Percentiles rank a stretch among this genome's conserved stretches.
These are phyloP conservation scores for Arachis monticola DNA, from an alignment of 331 rosid genomes.

Conservation along the genomic window DNA sequence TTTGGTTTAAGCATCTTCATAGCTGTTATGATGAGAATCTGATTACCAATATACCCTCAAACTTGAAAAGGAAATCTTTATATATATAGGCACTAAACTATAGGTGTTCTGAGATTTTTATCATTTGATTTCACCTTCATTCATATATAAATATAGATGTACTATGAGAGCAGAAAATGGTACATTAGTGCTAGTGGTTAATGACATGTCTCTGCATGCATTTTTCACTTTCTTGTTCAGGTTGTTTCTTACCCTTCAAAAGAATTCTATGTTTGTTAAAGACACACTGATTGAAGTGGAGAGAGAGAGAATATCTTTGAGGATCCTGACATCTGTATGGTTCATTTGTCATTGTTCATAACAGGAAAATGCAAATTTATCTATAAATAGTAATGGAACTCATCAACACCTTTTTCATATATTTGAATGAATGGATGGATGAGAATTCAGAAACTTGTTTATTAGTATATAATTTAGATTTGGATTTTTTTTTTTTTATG, in stretches of 20 bases:
- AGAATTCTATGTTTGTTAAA: not conserved
- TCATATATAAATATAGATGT: not conserved
- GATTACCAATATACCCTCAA: not conserved
- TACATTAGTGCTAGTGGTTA: not conserved
- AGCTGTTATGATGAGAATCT: not conserved
- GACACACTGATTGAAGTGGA: constrained; percentile 10
- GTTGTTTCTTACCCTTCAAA: not conserved
- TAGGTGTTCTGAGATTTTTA: constrained; percentile 6
- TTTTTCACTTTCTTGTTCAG: not conserved
- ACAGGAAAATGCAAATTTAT: constrained; percentile 20
- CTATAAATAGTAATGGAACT: constrained; percentile 36
- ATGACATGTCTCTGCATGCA: constrained; percentile 27
- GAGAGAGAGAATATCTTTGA: constrained; percentile 28
- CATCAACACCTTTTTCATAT: constrained; percentile 5
- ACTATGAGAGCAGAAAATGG: not conserved
- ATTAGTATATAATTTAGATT: too few relatives aligned
- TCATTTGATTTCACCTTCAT: constrained; percentile 3
- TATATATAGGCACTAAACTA: not conserved
- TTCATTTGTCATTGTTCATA: constrained; percentile 49
- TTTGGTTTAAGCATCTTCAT: constrained; percentile 11
- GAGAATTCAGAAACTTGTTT: constrained; percentile 35
- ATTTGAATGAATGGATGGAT: constrained; percentile 37
- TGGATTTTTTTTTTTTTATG: constrained; percentile 7
- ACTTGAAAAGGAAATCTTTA: not conserved
- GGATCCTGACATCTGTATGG: constrained; percentile 44